Evolutionary conservation across 257 asterid genomes (phyloP), one percentile per base, ranked within the genome.

Genomic region (Eucommia ulmoides): DNA sequence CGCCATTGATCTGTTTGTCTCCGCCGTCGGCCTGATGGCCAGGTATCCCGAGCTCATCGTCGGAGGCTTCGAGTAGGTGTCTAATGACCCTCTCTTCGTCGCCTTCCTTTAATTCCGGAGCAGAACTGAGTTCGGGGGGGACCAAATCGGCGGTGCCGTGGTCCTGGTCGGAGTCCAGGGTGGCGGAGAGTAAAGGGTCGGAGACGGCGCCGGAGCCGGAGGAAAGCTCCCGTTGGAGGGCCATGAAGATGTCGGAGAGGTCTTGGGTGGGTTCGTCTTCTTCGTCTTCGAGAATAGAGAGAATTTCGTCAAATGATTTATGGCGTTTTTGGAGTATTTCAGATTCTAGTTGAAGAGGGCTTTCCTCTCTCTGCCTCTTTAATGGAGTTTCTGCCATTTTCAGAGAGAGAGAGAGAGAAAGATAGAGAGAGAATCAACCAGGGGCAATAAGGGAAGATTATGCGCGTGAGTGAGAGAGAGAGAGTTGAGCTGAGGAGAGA

Each of bases 61-160:
- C 95, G 2, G 95, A 85, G 6, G 95, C 95, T 69, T 85, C 93
- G 0, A 85, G 85, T 20, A 85, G 95, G 51, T 75, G 97, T 60
- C 83, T 73, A 76, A 88, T 84, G 14, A 88, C 80, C 49, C 74
- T 75, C 10, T 45, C 61, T 14, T 52, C 55, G 11, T 65, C 81
- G 11, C 69, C 84, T 11, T 62, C 79, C 3, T 52, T 78, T 1
- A 49, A 73, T 0, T 55, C 41, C 16, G 58, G 46, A 23, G 17
- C 17, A 18, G 52, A 42, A 56, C 50, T 26, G 58, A 38, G 24
- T 2, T 33, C 76, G 46, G 38, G 55, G 23, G 45, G 2, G 52
- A 11, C 23, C 17, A 22, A 21, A n/a, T 17, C 33, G 42, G 35
- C 2, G 16, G 51, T 65, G 12, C 38, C 49, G 45, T 22, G 46